Conservation (phyloP, 768 basidiomycete species). For the Pluteus cervinus region DNA sequence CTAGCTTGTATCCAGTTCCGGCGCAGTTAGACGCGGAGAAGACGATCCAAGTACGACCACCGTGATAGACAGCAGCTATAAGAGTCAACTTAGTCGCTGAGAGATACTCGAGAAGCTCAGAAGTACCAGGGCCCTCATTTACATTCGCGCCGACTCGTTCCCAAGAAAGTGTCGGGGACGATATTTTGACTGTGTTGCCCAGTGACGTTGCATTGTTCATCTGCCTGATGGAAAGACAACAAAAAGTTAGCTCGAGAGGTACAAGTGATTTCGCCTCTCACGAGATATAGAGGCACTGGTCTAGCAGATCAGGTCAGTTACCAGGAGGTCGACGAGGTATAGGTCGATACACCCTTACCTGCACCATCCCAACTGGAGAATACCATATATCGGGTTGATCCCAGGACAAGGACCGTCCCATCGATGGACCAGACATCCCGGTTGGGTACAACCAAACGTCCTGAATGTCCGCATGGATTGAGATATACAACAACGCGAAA, state of each 20-base stretch:
- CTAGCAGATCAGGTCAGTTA: constrained; percentile 10
- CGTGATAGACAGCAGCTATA: constrained; percentile 22
- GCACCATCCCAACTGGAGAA: constrained; percentile 27
- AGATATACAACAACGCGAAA: background rate
- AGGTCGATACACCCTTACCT: constrained; percentile 10
- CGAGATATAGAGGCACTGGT: constrained; percentile 28
- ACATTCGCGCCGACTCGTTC: constrained; percentile 25
- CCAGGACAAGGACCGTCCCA: constrained; percentile 21
- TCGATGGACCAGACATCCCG: constrained; percentile 31
- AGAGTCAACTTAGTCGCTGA: no score
- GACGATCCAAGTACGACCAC: constrained; percentile 24
- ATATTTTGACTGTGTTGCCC: constrained; percentile 24
- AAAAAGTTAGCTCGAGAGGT: background rate
- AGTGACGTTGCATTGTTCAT: constrained; percentile 25
- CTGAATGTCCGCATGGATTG: constrained; percentile 5
- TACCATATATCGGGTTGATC: constrained; percentile 20
- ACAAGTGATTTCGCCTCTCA: constrained; percentile 4
- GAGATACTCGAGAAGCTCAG: no score
- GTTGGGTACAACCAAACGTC: constrained; percentile 23
- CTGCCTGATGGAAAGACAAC: constrained; percentile 11
- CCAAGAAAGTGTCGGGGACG: constrained; percentile 25
- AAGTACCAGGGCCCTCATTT: constrained; percentile 25
- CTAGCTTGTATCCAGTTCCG: constrained; percentile 24
- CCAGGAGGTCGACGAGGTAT: background rate
- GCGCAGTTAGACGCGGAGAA: constrained; percentile 26